Conservation (phyloP, 176 grass and related monocot genomes). For the Microstegium vimineum region DNA sequence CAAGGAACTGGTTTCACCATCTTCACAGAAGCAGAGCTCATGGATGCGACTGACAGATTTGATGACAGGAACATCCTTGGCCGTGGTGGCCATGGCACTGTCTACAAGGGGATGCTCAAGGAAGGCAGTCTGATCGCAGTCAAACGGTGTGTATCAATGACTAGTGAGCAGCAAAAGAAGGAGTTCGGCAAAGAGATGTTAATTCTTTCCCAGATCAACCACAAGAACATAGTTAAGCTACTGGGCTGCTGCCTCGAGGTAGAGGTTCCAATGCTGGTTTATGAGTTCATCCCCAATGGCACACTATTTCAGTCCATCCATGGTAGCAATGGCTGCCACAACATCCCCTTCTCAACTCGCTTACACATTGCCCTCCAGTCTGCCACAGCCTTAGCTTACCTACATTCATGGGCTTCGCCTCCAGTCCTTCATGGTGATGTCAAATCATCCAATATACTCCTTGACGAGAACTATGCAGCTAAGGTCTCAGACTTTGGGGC, state of each 20-base stretch:
- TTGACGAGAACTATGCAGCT: constrained; percentile 12
- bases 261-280: constrained; percentile 40
- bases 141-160: constrained; percentile 27
- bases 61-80: constrained; percentile 22
- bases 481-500: constrained; percentile 50
- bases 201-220: constrained; percentile 38
- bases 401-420: constrained; percentile 31
- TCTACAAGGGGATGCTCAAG: constrained; percentile 25
- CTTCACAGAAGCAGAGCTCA: constrained; percentile 34
- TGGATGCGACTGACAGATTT: constrained; percentile 27
- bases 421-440: constrained; percentile 41
- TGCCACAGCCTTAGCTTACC: constrained; percentile 27
- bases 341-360: background rate
- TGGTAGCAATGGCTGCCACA: background rate
- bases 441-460: constrained; percentile 38
- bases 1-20: background rate
- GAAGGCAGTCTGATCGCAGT: background rate
- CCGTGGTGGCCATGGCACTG: constrained; percentile 4
- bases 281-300: constrained; percentile 36
- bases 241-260: constrained; percentile 37
- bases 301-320: constrained; percentile 37
- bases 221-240: constrained; percentile 34
- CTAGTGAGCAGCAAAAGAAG: constrained; percentile 1
- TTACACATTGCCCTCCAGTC: constrained; percentile 37
- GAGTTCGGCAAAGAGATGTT: constrained; percentile 35